Base-by-base conservation (phyloP, 225 moss, liverwort and hornwort genomes). In the Straminergon stramineum region DNA sequence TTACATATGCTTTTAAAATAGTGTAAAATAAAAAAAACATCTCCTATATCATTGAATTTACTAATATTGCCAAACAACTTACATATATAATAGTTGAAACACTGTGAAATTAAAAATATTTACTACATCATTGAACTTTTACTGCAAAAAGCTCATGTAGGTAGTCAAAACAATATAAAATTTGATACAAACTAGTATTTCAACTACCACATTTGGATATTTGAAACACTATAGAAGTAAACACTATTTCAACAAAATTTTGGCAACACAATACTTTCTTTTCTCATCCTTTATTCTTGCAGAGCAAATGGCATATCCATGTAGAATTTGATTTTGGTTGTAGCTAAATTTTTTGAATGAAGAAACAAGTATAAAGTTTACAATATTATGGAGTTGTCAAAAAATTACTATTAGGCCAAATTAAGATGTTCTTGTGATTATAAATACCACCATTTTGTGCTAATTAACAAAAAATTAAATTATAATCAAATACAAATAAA, bases 71-170 rank as follows among this genome's bases (percentile, higher is more conserved):
- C 37, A 37, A 68, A 6, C 5, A 37, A 37, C 21, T n/a, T 68
- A 13, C 23, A 23, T 69, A 69, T 4, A 0, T 7, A 69, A 0
- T 7, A 69, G 0, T 22, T n/a, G 13, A n/a, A 39, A 39, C 0
- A n/a, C 6, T 69, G 12, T 21, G 6, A 12, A 37, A 67, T 68
- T 37, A 21, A 68, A 20, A 66, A 21, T 2, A 68, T 37, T 1
- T 68, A 22, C 23, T 23, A n/a, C 13, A 39, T 39, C 4, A 23
- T n/a, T 39, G 13, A 69, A 4, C 1, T 23, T n/a, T 69, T n/a
- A n/a, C 12, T 69, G 2, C 22, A 69, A n/a, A 13, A 69, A 69
- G 23, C 2, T 69, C 5, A 39, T 0, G 4, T 22, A 69, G 23
- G 12, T 13, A 7, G 7, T n/a, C 4, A 2, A 69, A 69, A 7